These are phyloP conservation scores for Coniella vitis DNA, from an alignment of 2,329 filamentous ascomycete genomes.

Conservation along the genomic window DNA sequence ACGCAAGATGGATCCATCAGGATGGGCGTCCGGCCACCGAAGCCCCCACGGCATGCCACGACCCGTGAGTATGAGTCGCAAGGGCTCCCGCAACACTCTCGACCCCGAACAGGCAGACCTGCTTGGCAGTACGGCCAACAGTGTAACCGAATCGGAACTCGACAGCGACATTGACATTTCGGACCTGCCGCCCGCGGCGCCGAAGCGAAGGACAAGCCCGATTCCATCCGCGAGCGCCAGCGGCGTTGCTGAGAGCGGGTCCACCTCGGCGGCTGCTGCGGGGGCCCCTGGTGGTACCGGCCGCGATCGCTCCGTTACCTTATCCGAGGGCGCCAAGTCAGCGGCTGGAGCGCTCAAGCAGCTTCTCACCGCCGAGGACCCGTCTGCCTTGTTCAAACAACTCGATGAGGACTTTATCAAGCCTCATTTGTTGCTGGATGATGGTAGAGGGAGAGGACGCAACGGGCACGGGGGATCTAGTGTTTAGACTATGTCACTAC, in stretches of 20 bases:
- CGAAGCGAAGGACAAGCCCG: constrained; percentile 33
- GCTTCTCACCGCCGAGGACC: constrained; percentile 79
- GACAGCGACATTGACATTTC: constrained; percentile 60
- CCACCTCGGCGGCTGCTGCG: background rate
- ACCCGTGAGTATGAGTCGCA: constrained; percentile 45
- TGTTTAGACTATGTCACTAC: background rate
- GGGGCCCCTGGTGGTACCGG: background rate
- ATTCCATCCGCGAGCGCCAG: constrained; percentile 23
- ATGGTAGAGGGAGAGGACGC: constrained; percentile 31
- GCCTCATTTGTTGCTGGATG: constrained; percentile 79
- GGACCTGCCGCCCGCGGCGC: constrained; percentile 57
- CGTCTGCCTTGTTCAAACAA: constrained; percentile 82
- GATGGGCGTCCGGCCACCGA: constrained; percentile 48
- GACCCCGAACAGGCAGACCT: constrained; percentile 53
- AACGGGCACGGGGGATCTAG: constrained; percentile 20
- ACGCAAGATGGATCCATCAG: constrained; percentile 22
- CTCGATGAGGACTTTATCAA: constrained; percentile 96
- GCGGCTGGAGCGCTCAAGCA: constrained; percentile 63
- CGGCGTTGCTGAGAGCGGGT: constrained; percentile 7
- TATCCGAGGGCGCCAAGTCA: constrained; percentile 19
- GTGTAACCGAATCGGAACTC: constrained; percentile 50
- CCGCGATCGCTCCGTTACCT: constrained; percentile 23
- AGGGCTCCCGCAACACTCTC: constrained; percentile 38
- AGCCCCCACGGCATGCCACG: constrained; percentile 40
- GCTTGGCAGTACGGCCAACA: constrained; percentile 36